phyloP scores from a whole-genome alignment of 2,329 filamentous ascomycete species.

The Chaetomiaceae sp. region DNA sequence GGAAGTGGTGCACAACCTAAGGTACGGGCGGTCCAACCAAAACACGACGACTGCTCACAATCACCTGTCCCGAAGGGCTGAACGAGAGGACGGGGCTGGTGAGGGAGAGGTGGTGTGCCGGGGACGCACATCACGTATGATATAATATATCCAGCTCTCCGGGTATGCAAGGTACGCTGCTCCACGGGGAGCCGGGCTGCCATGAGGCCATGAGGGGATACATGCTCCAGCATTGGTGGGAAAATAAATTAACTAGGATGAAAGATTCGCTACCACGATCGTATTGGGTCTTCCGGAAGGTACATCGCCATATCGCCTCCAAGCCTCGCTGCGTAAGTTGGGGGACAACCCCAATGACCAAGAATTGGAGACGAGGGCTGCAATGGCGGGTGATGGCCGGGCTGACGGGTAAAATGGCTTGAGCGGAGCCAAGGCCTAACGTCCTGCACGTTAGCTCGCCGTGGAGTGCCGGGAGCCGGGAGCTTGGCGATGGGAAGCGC shows the following conservation, averaged over 20 bases:
- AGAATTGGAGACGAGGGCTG: slow-evolving; percentile 12
- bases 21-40: neutral
- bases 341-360: slow-evolving; percentile 10
- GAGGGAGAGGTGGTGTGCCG: neutral
- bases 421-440: neutral
- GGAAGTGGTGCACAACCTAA: neutral
- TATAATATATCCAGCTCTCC: slow-evolving; percentile 19
- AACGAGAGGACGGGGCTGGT: neutral
- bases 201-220: slow-evolving; percentile 12
- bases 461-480: slow-evolving; percentile 7
- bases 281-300: slow-evolving; percentile 16
- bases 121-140: slow-evolving; percentile 7
- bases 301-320: slow-evolving; percentile 10
- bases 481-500: slow-evolving; percentile 4
- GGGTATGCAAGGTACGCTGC: slow-evolving; percentile 24
- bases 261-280: slow-evolving; percentile 10
- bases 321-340: slow-evolving; percentile 4
- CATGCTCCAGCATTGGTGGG: slow-evolving; percentile 18
- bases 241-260: slow-evolving; percentile 24
- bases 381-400: slow-evolving; percentile 14
- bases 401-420: slow-evolving; percentile 21
- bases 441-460: slow-evolving; percentile 1
- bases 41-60: slow-evolving; percentile 1
- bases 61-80: neutral
- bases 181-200: slow-evolving; percentile 11